These are phyloP conservation scores for Eucalyptus tenuipes DNA, from an alignment of 345 rosid species.

Conservation along the genomic window DNA sequence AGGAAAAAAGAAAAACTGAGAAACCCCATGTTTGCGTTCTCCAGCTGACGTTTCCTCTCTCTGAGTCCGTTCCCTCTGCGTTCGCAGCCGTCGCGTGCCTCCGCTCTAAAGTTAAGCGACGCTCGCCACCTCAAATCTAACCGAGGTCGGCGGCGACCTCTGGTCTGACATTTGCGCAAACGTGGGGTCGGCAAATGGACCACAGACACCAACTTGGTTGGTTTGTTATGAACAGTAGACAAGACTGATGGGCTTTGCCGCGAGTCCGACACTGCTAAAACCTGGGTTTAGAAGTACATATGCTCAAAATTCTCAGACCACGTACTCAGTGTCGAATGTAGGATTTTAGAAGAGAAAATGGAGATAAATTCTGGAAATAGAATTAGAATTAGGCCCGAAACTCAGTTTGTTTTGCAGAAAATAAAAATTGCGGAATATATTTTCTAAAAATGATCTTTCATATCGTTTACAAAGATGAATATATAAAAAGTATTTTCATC, in stretches of 20 bases:
- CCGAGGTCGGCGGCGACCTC: background rate
- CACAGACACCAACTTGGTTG: background rate
- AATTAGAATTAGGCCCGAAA: background rate
- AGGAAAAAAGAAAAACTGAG: background rate
- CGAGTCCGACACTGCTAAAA: background rate
- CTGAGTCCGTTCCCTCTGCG: background rate
- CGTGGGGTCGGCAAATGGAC: background rate
- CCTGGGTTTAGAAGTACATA: background rate
- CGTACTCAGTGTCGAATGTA: background rate
- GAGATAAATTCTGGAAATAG: background rate
- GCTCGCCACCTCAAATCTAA: background rate
- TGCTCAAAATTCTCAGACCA: background rate
- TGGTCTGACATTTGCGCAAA: background rate
- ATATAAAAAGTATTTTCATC: background rate
- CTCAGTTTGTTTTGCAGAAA: background rate
- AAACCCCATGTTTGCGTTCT: background rate
- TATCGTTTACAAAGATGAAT: background rate
- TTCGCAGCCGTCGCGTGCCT: background rate
- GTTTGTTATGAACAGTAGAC: background rate
- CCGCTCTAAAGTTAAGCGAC: background rate
- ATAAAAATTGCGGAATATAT: accelerated
- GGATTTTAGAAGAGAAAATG: background rate
- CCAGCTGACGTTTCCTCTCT: background rate
- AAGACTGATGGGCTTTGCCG: background rate
- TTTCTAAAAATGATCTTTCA: background rate